Conservation (phyloP, 495 filamentous ascomycete species). For the Platismatia glauca region DNA sequence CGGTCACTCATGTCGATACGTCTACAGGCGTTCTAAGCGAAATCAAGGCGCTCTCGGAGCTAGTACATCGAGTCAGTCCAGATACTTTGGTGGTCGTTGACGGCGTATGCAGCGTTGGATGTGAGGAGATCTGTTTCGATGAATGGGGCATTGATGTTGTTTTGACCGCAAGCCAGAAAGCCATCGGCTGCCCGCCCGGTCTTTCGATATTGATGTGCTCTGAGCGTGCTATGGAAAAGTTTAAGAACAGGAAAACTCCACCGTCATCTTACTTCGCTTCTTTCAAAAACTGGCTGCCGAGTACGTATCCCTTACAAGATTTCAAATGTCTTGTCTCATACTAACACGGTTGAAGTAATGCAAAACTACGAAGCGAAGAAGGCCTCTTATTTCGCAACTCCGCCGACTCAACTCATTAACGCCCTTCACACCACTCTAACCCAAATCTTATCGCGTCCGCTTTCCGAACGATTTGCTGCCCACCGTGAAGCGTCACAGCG, state of each 20-base stretch:
- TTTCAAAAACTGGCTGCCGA: conserved; percentile 94
- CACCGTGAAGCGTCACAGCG: conserved; percentile 69
- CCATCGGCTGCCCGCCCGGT: conserved; percentile 88
- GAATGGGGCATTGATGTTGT: conserved; percentile 90
- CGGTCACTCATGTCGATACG: conserved; percentile 94
- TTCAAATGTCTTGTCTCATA: background rate
- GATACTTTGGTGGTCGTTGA: conserved; percentile 87
- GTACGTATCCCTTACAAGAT: conserved; percentile 33
- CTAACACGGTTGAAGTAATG: conserved; percentile 55
- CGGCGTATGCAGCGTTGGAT: conserved; percentile 93
- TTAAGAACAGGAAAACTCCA: conserved; percentile 68
- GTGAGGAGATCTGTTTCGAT: conserved; percentile 92
- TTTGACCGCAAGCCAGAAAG: conserved; percentile 91
- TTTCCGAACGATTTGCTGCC: conserved; percentile 68
- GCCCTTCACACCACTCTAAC: conserved; percentile 88
- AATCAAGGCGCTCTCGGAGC: conserved; percentile 68
- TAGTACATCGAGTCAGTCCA: conserved; percentile 78
- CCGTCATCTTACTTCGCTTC: conserved; percentile 86
- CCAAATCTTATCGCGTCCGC: conserved; percentile 71
- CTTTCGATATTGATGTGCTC: conserved; percentile 88
- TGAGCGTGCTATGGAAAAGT: conserved; percentile 74
- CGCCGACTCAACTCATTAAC: conserved; percentile 86
- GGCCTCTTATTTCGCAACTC: conserved; percentile 95
- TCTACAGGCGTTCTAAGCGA: conserved; percentile 92
- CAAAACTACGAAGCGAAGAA: conserved; percentile 97